phyloP scores from a whole-genome alignment of 345 rosid species.

The Gynandropsis gynandra region DNA sequence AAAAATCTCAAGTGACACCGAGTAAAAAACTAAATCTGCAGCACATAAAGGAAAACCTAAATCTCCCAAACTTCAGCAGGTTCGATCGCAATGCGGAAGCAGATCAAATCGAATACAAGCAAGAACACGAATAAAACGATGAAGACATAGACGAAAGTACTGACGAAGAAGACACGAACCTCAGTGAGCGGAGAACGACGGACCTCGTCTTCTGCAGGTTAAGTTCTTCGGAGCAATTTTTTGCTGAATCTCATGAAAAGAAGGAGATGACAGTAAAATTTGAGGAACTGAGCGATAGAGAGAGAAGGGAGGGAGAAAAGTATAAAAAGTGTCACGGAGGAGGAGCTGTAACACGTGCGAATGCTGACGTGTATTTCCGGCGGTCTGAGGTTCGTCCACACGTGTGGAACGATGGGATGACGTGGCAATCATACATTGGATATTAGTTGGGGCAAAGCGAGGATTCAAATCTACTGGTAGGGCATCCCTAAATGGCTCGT shows the following conservation, averaged over 20 bases:
- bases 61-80: constrained; percentile 1
- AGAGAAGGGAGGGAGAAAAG: constrained; percentile 1
- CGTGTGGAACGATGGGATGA: constrained; percentile 21
- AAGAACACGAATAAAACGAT: constrained; percentile 8
- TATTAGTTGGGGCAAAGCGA: neutral
- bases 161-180: constrained; percentile 11
- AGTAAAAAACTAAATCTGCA: too few species aligned
- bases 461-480: too few species aligned
- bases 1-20: neutral
- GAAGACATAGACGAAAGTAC: too few species aligned
- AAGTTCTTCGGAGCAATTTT: constrained; percentile 16
- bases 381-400: neutral
- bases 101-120: neutral
- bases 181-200: constrained; percentile 6
- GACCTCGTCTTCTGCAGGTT: constrained; percentile 9
- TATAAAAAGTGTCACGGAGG: constrained; percentile 17
- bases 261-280: constrained; percentile 20
- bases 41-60: neutral
- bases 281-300: neutral
- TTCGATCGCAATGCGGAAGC: constrained; percentile 18
- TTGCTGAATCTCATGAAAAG: constrained; percentile 13
- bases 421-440: constrained; percentile 14
- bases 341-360: constrained; percentile 17
- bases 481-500: too few species aligned
- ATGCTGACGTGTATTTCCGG: constrained; percentile 9